A percentile compares a stretch with the other conserved stretches of the same genome.
Evolutionary conservation across 2,329 filamentous ascomycete species (phyloP).

Genomic region (Trichoderma oligosporum): DNA sequence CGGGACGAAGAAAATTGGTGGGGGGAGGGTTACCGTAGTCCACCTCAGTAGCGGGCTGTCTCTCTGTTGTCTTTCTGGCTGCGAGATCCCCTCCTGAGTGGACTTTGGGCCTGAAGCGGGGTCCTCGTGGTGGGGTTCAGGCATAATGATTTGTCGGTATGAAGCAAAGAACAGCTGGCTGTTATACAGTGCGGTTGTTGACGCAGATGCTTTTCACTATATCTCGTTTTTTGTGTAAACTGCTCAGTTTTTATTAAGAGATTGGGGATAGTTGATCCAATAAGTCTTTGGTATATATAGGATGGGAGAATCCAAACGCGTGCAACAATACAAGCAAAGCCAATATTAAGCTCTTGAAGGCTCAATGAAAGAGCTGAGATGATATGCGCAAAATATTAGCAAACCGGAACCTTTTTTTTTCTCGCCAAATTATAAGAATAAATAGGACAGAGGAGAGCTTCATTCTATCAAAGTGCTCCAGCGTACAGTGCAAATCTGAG

Average conservation of each 20-base stretch:
- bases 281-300: neutral
- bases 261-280: neutral
- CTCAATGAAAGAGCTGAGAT: neutral
- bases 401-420: too few species aligned
- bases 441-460: neutral
- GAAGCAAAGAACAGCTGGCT: neutral
- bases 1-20: slow-evolving; percentile 42
- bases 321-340: neutral
- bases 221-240: too few species aligned
- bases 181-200: slow-evolving; percentile 20
- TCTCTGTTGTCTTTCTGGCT: slow-evolving; percentile 15
- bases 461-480: neutral
- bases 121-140: slow-evolving; percentile 35
- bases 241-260: too few species aligned
- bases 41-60: slow-evolving; percentile 27
- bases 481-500: slow-evolving; percentile 8
- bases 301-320: neutral
- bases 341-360: neutral
- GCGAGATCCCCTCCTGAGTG: slow-evolving; percentile 4
- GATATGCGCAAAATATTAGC: too few species aligned
- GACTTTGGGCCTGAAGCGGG: slow-evolving; percentile 32
- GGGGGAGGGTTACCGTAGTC: slow-evolving; percentile 40
- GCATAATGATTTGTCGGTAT: slow-evolving; percentile 28
- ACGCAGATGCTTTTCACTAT: neutral
- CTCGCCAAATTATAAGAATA: too few species aligned